Percentiles rank a stretch among this genome's conserved stretches.
phyloP scores from a whole-genome alignment of 768 basidiomycete species.

The Termitomyces sp. region DNA sequence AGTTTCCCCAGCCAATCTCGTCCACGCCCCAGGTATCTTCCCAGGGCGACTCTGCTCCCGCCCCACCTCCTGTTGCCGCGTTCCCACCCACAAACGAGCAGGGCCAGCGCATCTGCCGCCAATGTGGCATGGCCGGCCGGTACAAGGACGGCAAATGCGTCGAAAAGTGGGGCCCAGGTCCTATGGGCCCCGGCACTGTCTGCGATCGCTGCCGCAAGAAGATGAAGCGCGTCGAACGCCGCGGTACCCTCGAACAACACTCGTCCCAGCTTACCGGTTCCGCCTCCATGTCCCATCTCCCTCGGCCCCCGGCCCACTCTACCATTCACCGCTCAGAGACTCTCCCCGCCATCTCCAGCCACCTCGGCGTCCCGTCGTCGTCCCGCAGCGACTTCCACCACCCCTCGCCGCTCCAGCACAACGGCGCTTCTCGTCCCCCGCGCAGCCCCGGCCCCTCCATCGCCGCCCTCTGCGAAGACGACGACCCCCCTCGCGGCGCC shows the following conservation, averaged over 20 bases:
- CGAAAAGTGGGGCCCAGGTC: conserved; percentile 85
- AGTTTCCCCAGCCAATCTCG: conserved; percentile 26
- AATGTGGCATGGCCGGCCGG: conserved; percentile 66
- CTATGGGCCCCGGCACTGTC: conserved; percentile 77
- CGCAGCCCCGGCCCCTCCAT: conserved; percentile 9
- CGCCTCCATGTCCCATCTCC: conserved; percentile 4
- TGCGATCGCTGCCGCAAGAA: conserved; percentile 84
- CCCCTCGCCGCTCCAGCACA: background rate
- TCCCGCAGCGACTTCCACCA: conserved; percentile 2
- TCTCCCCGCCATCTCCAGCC: conserved; percentile 9
- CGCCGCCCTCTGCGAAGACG: background rate
- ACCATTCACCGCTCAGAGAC: conserved; percentile 14
- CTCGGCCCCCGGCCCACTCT: conserved; percentile 4
- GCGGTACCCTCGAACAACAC: conserved; percentile 51
- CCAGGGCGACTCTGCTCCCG: background rate
- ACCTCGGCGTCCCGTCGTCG: conserved; percentile 5
- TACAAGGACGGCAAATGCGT: conserved; percentile 86
- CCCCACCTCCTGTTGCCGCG: conserved; percentile 16
- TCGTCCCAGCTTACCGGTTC: background rate
- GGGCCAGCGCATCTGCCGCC: conserved; percentile 73
- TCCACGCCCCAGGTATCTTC: background rate
- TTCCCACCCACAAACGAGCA: conserved; percentile 48
- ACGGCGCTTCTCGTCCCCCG: conserved; percentile 3
- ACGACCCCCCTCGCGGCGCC: background rate
- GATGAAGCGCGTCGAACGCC: conserved; percentile 78